Conservation (phyloP, 495 filamentous ascomycete genomes). For the Staphylotrichum longicolle region DNA sequence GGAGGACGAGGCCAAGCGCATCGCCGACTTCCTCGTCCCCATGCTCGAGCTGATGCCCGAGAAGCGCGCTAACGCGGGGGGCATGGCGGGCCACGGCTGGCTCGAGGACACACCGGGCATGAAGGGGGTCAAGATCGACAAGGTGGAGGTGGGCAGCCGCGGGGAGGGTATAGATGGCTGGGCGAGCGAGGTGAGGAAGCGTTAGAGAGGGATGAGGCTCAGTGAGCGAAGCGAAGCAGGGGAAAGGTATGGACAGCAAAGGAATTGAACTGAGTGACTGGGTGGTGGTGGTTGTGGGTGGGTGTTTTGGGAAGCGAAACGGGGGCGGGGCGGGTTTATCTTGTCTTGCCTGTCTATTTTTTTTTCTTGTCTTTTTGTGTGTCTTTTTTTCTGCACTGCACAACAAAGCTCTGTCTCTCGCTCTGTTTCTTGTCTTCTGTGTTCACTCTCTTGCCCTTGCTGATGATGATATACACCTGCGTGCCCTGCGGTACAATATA, state of each 20-base stretch:
- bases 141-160: slow-evolving; percentile 70
- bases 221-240: neutral
- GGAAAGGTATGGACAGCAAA: neutral
- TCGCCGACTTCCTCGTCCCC: slow-evolving; percentile 82
- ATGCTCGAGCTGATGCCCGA: slow-evolving; percentile 91
- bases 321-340: neutral
- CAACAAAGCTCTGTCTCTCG: no score
- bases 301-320: no score
- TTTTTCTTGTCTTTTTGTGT: slow-evolving; percentile 2
- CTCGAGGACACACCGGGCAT: slow-evolving; percentile 82
- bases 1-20: slow-evolving; percentile 69
- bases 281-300: no score
- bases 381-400: neutral
- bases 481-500: no score
- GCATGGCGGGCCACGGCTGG: slow-evolving; percentile 83
- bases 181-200: slow-evolving; percentile 86
- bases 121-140: slow-evolving; percentile 68
- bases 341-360: neutral
- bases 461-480: no score
- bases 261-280: no score
- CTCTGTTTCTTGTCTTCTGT: no score
- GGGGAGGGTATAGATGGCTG: slow-evolving; percentile 97
- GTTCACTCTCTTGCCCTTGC: no score
- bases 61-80: slow-evolving; percentile 89
- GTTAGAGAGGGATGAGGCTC: slow-evolving; percentile 42